Conservation (phyloP, 495 filamentous ascomycete species). For the Annulohypoxylon maeteangense region DNA sequence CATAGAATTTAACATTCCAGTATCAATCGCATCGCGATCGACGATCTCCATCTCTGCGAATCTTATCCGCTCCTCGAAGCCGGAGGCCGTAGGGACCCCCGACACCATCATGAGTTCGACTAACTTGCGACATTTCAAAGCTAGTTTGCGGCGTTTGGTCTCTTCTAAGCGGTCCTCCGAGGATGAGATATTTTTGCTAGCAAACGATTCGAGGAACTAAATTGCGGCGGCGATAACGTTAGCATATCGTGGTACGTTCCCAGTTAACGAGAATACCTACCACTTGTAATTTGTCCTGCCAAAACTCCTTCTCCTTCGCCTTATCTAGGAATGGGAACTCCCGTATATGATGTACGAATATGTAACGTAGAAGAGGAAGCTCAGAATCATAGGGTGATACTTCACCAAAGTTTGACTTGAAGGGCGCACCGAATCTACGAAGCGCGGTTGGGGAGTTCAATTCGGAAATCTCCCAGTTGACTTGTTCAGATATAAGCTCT, state of each 20-base stretch:
- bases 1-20: slow-evolving; percentile 82
- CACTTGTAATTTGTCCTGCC: slow-evolving; percentile 97
- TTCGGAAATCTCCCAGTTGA: slow-evolving; percentile 87
- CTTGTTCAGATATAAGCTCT: slow-evolving; percentile 91
- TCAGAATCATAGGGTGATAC: slow-evolving; percentile 94
- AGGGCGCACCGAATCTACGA: slow-evolving; percentile 94
- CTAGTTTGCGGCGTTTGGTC: slow-evolving; percentile 92
- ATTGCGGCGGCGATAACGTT: slow-evolving; percentile 15
- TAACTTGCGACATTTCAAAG: slow-evolving; percentile 91
- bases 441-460: slow-evolving; percentile 94
- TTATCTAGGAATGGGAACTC: slow-evolving; percentile 98
- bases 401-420: slow-evolving; percentile 90
- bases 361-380: slow-evolving; percentile 91
- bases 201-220: slow-evolving; percentile 96
- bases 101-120: slow-evolving; percentile 99
- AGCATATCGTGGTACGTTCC: slow-evolving; percentile 7
- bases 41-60: slow-evolving; percentile 98
- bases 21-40: slow-evolving; percentile 89
- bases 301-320: slow-evolving; percentile 97
- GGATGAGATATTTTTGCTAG: slow-evolving; percentile 96
- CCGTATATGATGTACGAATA: slow-evolving; percentile 97
- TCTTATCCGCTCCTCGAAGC: slow-evolving; percentile 94
- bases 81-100: slow-evolving; percentile 92
- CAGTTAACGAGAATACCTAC: slow-evolving; percentile 63
- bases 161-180: slow-evolving; percentile 96